Percentiles rank a stretch among this genome's conserved stretches.
Evolutionary conservation across 2,329 filamentous ascomycete genomes (phyloP).

Genomic region (Canariomyces notabilis): DNA sequence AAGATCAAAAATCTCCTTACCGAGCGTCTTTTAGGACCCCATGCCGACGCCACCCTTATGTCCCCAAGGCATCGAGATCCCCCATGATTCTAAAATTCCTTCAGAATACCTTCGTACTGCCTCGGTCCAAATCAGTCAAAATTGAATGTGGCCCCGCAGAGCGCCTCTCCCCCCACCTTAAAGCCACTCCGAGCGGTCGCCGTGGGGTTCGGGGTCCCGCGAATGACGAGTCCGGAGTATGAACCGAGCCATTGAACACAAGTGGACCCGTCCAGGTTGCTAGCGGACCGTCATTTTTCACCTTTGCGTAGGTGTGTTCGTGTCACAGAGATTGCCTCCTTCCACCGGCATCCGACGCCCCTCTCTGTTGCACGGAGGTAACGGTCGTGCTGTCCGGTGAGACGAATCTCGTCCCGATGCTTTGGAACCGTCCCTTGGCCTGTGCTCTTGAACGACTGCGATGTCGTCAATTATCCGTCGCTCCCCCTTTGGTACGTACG

Average conservation of each 20-base stretch:
- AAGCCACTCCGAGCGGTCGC: neutral
- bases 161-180: neutral
- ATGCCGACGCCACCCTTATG: too few species aligned
- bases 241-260: neutral
- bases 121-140: too few species aligned
- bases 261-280: too few species aligned
- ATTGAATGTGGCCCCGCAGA: neutral
- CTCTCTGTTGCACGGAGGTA: conserved; percentile 1
- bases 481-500: too few species aligned
- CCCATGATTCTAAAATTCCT: neutral
- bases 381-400: neutral
- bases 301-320: too few species aligned
- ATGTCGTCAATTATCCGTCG: conserved; percentile 3
- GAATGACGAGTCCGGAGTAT: too few species aligned
- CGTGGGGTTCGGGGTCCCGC: neutral
- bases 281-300: too few species aligned
- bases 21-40: neutral
- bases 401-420: neutral
- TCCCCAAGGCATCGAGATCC: neutral
- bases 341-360: too few species aligned
- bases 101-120: neutral
- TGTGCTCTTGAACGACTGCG: conserved; percentile 5
- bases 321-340: too few species aligned
- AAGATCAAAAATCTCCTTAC: neutral
- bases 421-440: conserved; percentile 6